Evolutionary conservation across 441 rosid species (phyloP).

Genomic region (Geranium incanum): DNA sequence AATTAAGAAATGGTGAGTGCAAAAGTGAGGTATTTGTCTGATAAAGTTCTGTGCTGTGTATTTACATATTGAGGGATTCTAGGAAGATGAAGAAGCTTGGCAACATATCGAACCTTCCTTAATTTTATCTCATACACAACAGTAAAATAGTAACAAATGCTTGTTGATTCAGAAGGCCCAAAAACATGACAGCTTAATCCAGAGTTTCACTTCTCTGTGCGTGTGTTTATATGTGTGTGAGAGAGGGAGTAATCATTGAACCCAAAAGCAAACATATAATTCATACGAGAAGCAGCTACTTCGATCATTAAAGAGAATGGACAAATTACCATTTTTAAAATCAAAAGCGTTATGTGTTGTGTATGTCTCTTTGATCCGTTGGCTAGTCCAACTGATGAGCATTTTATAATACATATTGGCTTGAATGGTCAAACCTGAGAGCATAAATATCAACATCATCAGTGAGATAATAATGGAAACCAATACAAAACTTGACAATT

Average conservation of each 20-base stretch:
- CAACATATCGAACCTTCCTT: neutral
- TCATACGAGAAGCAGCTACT: no score
- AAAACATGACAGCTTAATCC: neutral
- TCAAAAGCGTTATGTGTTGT: slow-evolving; percentile 71
- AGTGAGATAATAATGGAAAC: slow-evolving; percentile 12
- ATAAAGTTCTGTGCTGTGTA: no score
- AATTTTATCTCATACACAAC: neutral
- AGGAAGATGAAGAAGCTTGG: neutral
- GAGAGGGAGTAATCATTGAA: no score
- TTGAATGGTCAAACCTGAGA: slow-evolving; percentile 89
- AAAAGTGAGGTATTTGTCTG: neutral
- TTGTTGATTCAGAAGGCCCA: slow-evolving; percentile 6
- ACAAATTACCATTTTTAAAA: slow-evolving; percentile 67
- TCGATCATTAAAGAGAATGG: neutral
- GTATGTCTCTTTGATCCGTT: slow-evolving; percentile 72
- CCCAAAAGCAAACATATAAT: no score
- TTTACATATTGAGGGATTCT: neutral
- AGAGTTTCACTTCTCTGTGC: neutral
- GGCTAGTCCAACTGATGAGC: slow-evolving; percentile 96
- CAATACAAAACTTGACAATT: slow-evolving; percentile 1
- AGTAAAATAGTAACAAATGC: neutral
- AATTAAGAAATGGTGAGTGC: neutral
- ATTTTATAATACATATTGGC: slow-evolving; percentile 95
- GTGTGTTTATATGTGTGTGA: neutral
- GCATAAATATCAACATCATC: slow-evolving; percentile 15